phyloP scores from a whole-genome alignment of 768 basidiomycete genomes.

The Infundibulicybe gibba region DNA sequence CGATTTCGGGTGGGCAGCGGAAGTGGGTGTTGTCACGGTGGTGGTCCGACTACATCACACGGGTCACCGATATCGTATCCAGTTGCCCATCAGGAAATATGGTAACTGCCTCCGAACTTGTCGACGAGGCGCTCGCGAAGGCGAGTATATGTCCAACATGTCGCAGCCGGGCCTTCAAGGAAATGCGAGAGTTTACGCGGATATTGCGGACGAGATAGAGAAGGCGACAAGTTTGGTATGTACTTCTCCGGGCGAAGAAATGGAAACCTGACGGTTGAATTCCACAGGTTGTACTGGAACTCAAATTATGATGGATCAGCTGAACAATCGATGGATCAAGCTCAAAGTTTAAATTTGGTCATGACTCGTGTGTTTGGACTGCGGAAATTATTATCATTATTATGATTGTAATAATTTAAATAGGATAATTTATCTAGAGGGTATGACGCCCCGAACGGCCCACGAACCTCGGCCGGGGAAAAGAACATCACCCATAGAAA shows the following conservation, averaged over 20 bases:
- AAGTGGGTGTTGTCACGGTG: constrained; percentile 12
- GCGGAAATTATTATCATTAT: too few relatives aligned
- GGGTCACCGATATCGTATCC: constrained; percentile 10
- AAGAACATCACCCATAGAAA: too few relatives aligned
- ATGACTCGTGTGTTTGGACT: too few relatives aligned
- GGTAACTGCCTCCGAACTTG: constrained; percentile 9
- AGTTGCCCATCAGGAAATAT: constrained; percentile 12
- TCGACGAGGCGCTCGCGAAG: constrained; percentile 12
- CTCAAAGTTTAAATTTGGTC: too few relatives aligned
- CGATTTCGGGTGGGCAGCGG: constrained; percentile 9
- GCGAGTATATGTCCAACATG: constrained; percentile 11
- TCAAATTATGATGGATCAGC: too few relatives aligned
- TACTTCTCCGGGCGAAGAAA: background rate
- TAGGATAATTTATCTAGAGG: too few relatives aligned
- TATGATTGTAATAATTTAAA: too few relatives aligned
- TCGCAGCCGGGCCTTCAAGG: constrained; percentile 11
- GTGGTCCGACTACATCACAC: constrained; percentile 16
- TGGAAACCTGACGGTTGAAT: background rate
- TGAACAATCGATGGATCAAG: too few relatives aligned
- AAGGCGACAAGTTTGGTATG: constrained; percentile 11
- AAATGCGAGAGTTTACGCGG: constrained; percentile 12
- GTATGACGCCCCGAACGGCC: too few relatives aligned
- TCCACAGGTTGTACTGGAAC: too few relatives aligned
- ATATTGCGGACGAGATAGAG: constrained; percentile 14
- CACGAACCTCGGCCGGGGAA: too few relatives aligned